A percentile compares a stretch with the other conserved stretches of the same genome.
Conservation (phyloP, 169 alveolate genomes). For the Cryptosporidium sp. region DNA sequence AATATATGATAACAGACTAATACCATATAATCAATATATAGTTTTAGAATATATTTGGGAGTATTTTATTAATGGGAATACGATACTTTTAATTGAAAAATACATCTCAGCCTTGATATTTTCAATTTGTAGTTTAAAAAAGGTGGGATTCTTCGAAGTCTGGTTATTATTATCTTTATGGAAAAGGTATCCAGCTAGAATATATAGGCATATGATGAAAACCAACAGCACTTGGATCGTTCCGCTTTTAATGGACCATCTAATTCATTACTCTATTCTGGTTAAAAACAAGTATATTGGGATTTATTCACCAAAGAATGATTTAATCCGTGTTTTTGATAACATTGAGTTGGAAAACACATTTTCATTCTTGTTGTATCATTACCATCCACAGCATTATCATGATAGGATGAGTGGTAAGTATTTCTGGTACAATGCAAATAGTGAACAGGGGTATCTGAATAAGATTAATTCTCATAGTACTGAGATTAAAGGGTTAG, state of each 20-base stretch:
- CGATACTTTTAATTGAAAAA: constrained; percentile 49
- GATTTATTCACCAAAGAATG: not conserved
- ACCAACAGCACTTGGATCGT: constrained; percentile 44
- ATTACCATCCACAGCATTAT: constrained; percentile 58
- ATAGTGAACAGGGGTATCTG: constrained; percentile 52
- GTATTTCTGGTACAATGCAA: constrained; percentile 65
- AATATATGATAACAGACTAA: constrained; percentile 12
- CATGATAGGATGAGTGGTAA: constrained; percentile 74
- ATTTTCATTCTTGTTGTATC: constrained; percentile 56
- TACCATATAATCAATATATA: constrained; percentile 44
- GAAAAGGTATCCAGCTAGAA: constrained; percentile 56
- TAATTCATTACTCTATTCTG: constrained; percentile 33
- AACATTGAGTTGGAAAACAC: constrained; percentile 53
- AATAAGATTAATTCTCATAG: constrained; percentile 45
- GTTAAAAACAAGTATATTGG: constrained; percentile 12
- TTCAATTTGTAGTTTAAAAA: constrained; percentile 1
- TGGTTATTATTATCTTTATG: constrained; percentile 68
- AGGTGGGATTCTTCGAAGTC: constrained; percentile 13
- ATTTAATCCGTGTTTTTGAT: not conserved
- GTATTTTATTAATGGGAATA: constrained; percentile 50
- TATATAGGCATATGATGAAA: constrained; percentile 51
- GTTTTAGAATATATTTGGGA: constrained; percentile 57
- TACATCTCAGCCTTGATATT: constrained; percentile 19
- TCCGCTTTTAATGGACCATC: constrained; percentile 29
- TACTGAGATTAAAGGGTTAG: constrained; percentile 32